These are phyloP conservation scores for Colletotrichum sp. DNA, from an alignment of 2,329 filamentous ascomycete species.

Conservation along the genomic window DNA sequence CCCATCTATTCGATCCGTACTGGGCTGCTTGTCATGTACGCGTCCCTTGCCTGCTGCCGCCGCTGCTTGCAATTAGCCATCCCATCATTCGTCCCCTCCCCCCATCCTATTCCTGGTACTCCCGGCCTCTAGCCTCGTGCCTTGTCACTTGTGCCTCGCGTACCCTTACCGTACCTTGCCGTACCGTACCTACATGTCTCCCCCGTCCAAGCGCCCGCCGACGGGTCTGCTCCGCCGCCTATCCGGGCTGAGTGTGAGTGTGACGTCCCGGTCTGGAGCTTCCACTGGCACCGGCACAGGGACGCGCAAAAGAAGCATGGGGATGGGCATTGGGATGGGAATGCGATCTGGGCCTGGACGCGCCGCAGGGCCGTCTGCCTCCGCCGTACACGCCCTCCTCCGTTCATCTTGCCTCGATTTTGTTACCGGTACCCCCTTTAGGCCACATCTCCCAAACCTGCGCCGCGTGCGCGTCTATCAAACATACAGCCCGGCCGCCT, in stretches of 20 bases:
- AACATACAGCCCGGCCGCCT: slow-evolving; percentile 5
- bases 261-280: slow-evolving; percentile 20
- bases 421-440: slow-evolving; percentile 19
- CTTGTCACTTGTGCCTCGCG: background rate
- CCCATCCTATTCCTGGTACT: background rate
- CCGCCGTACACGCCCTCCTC: slow-evolving; percentile 30
- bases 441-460: slow-evolving; percentile 34
- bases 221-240: slow-evolving; percentile 26
- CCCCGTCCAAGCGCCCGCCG: slow-evolving; percentile 34
- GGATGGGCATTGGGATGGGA: background rate
- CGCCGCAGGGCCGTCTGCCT: slow-evolving; percentile 18
- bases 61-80: slow-evolving; percentile 18
- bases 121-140: background rate
- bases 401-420: slow-evolving; percentile 9
- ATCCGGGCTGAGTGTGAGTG: slow-evolving; percentile 13
- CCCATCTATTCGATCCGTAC: background rate
- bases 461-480: slow-evolving; percentile 18
- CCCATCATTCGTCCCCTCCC: slow-evolving; percentile 11
- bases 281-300: background rate
- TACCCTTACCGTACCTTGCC: background rate
- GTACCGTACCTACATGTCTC: slow-evolving; percentile 26
- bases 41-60: slow-evolving; percentile 1
- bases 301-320: background rate
- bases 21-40: slow-evolving; percentile 12
- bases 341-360: background rate